Percentiles rank a stretch among this genome's conserved stretches.
Conservation (phyloP, 2,329 filamentous ascomycete species). For the Gnomoniopsis sp. region DNA sequence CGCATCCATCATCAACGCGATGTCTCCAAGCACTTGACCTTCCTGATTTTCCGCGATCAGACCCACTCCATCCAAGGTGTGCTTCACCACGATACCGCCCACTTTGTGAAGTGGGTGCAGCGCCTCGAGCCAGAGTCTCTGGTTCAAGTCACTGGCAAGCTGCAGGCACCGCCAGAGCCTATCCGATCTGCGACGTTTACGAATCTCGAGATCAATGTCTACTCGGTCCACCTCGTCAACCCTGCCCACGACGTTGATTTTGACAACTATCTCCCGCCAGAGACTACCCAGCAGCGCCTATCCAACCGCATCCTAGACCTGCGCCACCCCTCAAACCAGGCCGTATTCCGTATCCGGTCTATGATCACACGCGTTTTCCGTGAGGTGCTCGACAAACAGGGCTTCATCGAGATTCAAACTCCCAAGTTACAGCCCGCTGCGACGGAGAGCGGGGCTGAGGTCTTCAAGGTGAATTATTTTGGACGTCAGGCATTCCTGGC, state of each 20-base stretch:
- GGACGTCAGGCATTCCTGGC: constrained; percentile 81
- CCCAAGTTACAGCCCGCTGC: constrained; percentile 88
- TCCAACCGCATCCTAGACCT: constrained; percentile 77
- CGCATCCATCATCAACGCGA: constrained; percentile 76
- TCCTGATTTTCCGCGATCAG: constrained; percentile 83
- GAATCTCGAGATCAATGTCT: constrained; percentile 70
- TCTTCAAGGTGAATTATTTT: constrained; percentile 93
- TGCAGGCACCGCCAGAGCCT: constrained; percentile 71
- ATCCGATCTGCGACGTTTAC: constrained; percentile 74
- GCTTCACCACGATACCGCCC: constrained; percentile 47
- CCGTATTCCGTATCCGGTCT: constrained; percentile 83
- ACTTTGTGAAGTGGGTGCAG: constrained; percentile 83
- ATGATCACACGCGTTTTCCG: constrained; percentile 80
- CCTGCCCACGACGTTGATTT: constrained; percentile 46
- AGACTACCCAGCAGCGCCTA: constrained; percentile 61
- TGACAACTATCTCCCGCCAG: constrained; percentile 45
- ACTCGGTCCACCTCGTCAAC: constrained; percentile 50
- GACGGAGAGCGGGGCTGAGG: constrained; percentile 86
- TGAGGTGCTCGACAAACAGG: constrained; percentile 65
- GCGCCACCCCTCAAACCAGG: constrained; percentile 80
- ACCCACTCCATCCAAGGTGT: constrained; percentile 82
- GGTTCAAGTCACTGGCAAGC: constrained; percentile 69
- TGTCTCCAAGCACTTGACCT: constrained; percentile 78
- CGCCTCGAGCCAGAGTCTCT: constrained; percentile 76
- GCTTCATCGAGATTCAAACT: constrained; percentile 91